Percentiles rank a stretch among this genome's conserved stretches.
These are phyloP conservation scores for Starmerella geochares DNA, from an alignment of 805 yeast genomes.

Conservation along the genomic window DNA sequence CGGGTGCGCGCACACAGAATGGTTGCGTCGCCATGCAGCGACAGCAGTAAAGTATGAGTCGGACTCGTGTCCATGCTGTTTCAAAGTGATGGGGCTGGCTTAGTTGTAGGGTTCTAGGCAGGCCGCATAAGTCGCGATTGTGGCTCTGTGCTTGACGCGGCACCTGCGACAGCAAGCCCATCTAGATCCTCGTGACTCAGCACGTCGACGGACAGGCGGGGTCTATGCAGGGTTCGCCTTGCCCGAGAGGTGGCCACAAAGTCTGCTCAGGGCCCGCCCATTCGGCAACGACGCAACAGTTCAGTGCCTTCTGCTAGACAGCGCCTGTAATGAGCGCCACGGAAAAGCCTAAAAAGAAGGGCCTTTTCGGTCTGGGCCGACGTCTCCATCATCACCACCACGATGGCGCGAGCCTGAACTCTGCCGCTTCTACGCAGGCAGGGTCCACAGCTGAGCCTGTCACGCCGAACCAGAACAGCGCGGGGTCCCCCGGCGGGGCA, in stretches of 20 bases:
- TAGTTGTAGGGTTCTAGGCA: not conserved
- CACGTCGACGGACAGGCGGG: not conserved
- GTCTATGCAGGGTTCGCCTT: not conserved
- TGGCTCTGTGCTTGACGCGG: not conserved
- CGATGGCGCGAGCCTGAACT: not conserved
- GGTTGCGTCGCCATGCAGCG: no score
- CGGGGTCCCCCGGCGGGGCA: not conserved
- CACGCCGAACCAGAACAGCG: not conserved
- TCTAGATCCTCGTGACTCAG: not conserved
- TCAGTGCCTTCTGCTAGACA: no score
- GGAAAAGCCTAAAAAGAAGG: slow-evolving; percentile 1
- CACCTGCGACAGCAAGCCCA: not conserved
- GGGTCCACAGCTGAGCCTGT: not conserved
- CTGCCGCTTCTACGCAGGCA: not conserved
- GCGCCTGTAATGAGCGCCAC: not conserved
- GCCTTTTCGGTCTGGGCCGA: not conserved
- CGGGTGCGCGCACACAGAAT: no score
- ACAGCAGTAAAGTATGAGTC: no score
- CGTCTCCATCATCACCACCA: not conserved
- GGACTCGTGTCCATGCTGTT: no score
- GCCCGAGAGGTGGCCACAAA: not conserved
- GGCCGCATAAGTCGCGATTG: not conserved
- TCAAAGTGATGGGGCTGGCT: no score
- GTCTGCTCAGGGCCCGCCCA: no score
- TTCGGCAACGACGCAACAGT: no score